These are phyloP conservation scores for Pichia sp. DNA, from an alignment of 1,139 yeast species.

Conservation along the genomic window DNA sequence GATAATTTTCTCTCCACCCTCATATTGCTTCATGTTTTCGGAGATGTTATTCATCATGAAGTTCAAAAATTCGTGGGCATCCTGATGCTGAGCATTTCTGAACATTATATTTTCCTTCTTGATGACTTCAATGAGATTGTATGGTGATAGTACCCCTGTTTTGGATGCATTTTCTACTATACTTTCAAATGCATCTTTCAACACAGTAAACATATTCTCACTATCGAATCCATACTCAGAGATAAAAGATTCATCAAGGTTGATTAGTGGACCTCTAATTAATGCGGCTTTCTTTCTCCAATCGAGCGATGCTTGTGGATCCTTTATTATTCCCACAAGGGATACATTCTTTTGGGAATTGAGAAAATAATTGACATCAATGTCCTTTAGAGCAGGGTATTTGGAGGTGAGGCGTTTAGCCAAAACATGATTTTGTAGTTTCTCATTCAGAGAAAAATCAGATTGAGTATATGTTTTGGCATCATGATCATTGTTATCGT, in stretches of 20 bases:
- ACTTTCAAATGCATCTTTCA: slow-evolving; percentile 80
- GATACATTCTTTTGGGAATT: slow-evolving; percentile 32
- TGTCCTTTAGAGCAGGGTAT: slow-evolving; percentile 23
- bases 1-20: slow-evolving; percentile 30
- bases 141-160: slow-evolving; percentile 83
- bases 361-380: slow-evolving; percentile 21
- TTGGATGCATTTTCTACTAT: slow-evolving; percentile 65
- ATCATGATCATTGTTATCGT: background rate
- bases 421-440: slow-evolving; percentile 9
- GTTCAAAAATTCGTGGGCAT: slow-evolving; percentile 94
- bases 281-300: slow-evolving; percentile 76
- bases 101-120: slow-evolving; percentile 80
- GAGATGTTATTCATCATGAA: slow-evolving; percentile 76
- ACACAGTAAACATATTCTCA: slow-evolving; percentile 58
- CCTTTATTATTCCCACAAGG: slow-evolving; percentile 41
- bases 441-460: slow-evolving; percentile 2
- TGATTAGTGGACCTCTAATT: slow-evolving; percentile 75
- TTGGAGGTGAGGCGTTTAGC: slow-evolving; percentile 14
- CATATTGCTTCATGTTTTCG: slow-evolving; percentile 33
- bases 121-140: slow-evolving; percentile 61
- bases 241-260: slow-evolving; percentile 59
- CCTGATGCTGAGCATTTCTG: slow-evolving; percentile 92
- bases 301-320: slow-evolving; percentile 57
- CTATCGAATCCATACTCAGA: slow-evolving; percentile 38
- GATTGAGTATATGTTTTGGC: background rate